A percentile compares a stretch with the other conserved stretches of the same genome.
Conservation (phyloP, 805 yeast species). For the Wickerhamomyces rabaulensis region DNA sequence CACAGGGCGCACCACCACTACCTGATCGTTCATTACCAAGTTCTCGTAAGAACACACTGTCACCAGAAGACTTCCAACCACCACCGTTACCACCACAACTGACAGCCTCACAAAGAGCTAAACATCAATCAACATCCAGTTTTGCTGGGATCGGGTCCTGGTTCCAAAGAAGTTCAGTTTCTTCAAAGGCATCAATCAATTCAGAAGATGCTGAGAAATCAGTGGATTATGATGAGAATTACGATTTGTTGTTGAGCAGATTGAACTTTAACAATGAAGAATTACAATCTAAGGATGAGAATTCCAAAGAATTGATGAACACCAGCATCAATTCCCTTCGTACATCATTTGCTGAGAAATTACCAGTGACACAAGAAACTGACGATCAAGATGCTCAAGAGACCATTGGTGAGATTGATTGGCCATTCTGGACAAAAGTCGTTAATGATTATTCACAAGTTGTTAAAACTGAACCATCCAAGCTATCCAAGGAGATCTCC, state of each 20-base stretch:
- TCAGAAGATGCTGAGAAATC: slow-evolving; percentile 17
- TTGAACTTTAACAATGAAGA: slow-evolving; percentile 50
- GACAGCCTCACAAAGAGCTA: slow-evolving; percentile 18
- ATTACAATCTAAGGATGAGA: slow-evolving; percentile 42
- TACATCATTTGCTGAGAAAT: slow-evolving; percentile 19
- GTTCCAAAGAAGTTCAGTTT: slow-evolving; percentile 13
- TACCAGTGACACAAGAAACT: slow-evolving; percentile 14
- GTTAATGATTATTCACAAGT: slow-evolving; percentile 71
- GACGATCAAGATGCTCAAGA: slow-evolving; percentile 5
- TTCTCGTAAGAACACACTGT: background rate
- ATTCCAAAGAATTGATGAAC: slow-evolving; percentile 46
- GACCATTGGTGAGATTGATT: slow-evolving; percentile 43
- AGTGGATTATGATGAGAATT: slow-evolving; percentile 32
- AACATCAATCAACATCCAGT: slow-evolving; percentile 17
- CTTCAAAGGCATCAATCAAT: slow-evolving; percentile 5
- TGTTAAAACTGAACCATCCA: slow-evolving; percentile 55
- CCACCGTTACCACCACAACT: slow-evolving; percentile 23
- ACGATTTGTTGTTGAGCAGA: slow-evolving; percentile 58
- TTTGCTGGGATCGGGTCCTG: slow-evolving; percentile 20
- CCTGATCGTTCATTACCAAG: background rate
- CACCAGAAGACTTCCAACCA: slow-evolving; percentile 16
- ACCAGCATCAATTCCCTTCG: slow-evolving; percentile 42
- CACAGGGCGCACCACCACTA: background rate
- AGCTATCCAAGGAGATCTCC: slow-evolving; percentile 56
- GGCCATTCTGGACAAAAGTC: slow-evolving; percentile 86